Evolutionary conservation across 2,329 filamentous ascomycete species (phyloP).

Genomic region (Venturia asperata): DNA sequence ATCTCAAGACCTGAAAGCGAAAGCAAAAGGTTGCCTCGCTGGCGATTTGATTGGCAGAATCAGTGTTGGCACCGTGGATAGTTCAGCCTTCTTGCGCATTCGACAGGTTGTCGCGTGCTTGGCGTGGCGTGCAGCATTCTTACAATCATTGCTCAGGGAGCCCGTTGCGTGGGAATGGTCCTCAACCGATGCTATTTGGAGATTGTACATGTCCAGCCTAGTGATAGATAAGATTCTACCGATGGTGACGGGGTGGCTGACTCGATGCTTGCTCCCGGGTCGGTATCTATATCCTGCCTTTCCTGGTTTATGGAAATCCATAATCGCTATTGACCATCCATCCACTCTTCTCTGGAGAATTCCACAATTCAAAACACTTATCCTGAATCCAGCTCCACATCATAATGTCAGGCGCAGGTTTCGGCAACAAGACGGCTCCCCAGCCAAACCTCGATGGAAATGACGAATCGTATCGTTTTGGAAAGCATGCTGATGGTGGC

Average conservation of each 20-base stretch:
- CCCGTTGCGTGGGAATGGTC: not conserved
- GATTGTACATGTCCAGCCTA: not conserved
- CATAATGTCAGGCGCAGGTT: slow-evolving; percentile 20
- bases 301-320: not conserved
- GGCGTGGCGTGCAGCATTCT: not conserved
- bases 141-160: not conserved
- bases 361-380: not conserved
- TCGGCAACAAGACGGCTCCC: slow-evolving; percentile 23
- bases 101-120: slow-evolving; percentile 5
- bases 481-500: slow-evolving; percentile 24
- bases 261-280: not conserved
- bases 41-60: not conserved
- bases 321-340: too few relatives aligned
- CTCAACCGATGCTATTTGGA: not conserved
- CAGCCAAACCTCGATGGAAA: slow-evolving; percentile 22
- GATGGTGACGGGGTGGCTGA: slow-evolving; percentile 9
- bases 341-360: too few relatives aligned
- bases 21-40: not conserved
- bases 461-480: slow-evolving; percentile 27
- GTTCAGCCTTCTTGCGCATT: not conserved
- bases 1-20: not conserved
- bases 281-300: not conserved
- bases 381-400: not conserved
- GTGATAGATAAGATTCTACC: not conserved
- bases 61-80: not conserved